Base-by-base conservation (phyloP, 352 stramenopile species). In the Phytopythium kandeliae region DNA sequence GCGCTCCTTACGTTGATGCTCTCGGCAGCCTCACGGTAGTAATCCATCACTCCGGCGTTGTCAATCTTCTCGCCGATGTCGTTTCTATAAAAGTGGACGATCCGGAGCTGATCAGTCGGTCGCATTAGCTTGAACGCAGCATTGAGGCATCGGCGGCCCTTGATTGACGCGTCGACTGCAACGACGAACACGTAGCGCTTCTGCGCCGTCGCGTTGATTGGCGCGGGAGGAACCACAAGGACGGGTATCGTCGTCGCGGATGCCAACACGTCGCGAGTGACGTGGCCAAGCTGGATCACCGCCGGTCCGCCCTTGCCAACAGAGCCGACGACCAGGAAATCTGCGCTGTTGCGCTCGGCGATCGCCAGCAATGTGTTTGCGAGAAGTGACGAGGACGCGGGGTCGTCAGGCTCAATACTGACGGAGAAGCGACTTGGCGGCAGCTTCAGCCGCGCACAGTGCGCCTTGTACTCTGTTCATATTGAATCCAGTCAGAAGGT, bases 51-150 rank as follows among this genome's bases (percentile, higher is more conserved):
- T 26, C 65, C 28, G 6, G 58, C 36, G 41, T 85, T 63, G 30
- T 74, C 58, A 28, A 60, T 76, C 30, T 57, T 57, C 0, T 60
- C 73, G 24, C 74, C 46, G 5, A 85, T 48, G 7, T 69, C 69
- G 9, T 67, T 68, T 30, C 74, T 60, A 60, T 75, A 84, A 43
- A 89, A 89, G 52, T 86, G 73, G 16, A 89, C 73, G 25, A 89
- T 44, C 3, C 67, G 68, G 17, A 86, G 43, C 35, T 43, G 41
- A 49, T 89, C 74, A 0, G 47, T 53, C 0, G 74, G 60, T 1
- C 62, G 63, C 63, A 85, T 74, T 7, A 89, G 51, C 53, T 89
- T 86, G 30, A 89, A 60, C 6, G 64, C 60, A 8, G 72, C 67
- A 12, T 78, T 69, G 4, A 86, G 47, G 13, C 73, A 86, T 12